phyloP scores from a whole-genome alignment of 2,329 filamentous ascomycete genomes.

The Cercospora citrullina region DNA sequence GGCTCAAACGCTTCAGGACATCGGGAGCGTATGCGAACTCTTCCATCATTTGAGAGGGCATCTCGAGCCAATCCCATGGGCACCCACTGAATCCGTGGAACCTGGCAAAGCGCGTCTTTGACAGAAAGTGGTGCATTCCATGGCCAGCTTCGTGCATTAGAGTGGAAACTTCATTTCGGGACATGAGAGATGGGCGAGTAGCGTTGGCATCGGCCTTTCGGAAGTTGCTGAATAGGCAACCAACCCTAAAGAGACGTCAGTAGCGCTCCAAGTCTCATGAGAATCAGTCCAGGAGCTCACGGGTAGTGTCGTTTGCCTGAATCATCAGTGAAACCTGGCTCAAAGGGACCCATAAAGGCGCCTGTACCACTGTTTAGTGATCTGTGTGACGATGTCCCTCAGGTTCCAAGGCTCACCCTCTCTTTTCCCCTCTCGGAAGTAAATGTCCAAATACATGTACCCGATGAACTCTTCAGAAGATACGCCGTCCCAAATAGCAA shows the following conservation, averaged over 20 bases:
- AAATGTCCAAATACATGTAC: slow-evolving; percentile 23
- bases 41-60: slow-evolving; percentile 21
- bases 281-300: too few relatives aligned
- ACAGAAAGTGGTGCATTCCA: slow-evolving; percentile 19
- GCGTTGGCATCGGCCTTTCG: slow-evolving; percentile 1
- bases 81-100: slow-evolving; percentile 10
- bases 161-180: background rate
- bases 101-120: background rate
- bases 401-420: background rate
- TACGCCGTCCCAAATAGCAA: slow-evolving; percentile 18
- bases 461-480: slow-evolving; percentile 13
- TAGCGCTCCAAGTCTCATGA: too few relatives aligned
- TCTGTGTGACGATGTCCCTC: too few relatives aligned
- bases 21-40: slow-evolving; percentile 9
- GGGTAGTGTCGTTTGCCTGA: slow-evolving; percentile 19
- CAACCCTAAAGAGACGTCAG: background rate
- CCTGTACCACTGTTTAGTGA: background rate
- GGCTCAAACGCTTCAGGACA: slow-evolving; percentile 16
- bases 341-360: slow-evolving; percentile 7
- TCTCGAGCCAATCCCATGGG: slow-evolving; percentile 16
- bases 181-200: slow-evolving; percentile 12
- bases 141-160: slow-evolving; percentile 23
- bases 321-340: slow-evolving; percentile 4
- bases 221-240: slow-evolving; percentile 9
- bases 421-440: background rate